Percentiles rank a stretch among this genome's conserved stretches.
These are phyloP conservation scores for Amyloporia xantha DNA, from an alignment of 768 basidiomycete genomes.

Conservation along the genomic window DNA sequence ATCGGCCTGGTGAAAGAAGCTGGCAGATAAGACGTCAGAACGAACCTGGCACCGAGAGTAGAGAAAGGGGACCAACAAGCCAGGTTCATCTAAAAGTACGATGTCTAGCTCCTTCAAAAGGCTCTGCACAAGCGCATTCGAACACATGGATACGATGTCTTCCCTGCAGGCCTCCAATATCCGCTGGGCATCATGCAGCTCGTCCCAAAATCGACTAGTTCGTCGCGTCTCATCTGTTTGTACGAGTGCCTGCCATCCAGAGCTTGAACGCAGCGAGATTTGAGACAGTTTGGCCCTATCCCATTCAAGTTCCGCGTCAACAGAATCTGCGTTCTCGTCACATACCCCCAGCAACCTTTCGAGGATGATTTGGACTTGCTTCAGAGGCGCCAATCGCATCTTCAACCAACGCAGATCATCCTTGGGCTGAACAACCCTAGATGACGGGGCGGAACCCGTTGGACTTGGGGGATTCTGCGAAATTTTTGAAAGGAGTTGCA, in stretches of 20 bases:
- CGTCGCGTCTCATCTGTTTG: conserved; percentile 5
- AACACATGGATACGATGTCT: conserved; percentile 53
- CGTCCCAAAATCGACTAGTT: conserved; percentile 20
- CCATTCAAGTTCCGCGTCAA: conserved; percentile 8
- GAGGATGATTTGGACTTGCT: conserved; percentile 48
- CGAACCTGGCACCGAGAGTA: not conserved
- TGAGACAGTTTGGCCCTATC: conserved; percentile 38
- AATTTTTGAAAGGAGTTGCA: conserved; percentile 31
- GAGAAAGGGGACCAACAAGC: conserved; percentile 44
- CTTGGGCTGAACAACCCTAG: not conserved
- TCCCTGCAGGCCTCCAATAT: conserved; percentile 47
- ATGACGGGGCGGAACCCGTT: not conserved
- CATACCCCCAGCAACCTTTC: conserved; percentile 33
- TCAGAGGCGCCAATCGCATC: conserved; percentile 41
- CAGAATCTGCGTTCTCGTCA: conserved; percentile 13
- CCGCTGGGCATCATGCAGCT: conserved; percentile 34
- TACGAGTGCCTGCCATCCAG: conserved; percentile 45
- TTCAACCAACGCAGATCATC: conserved; percentile 9
- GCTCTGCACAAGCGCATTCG: conserved; percentile 36
- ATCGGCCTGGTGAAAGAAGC: conserved; percentile 51
- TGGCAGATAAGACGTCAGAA: conserved; percentile 17
- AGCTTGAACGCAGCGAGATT: conserved; percentile 37
- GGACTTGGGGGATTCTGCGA: not conserved
- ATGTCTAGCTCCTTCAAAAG: conserved; percentile 38
- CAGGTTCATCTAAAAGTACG: conserved; percentile 47